Conservation (phyloP, 2,329 filamentous ascomycete genomes). For the Emergomyces africanus region DNA sequence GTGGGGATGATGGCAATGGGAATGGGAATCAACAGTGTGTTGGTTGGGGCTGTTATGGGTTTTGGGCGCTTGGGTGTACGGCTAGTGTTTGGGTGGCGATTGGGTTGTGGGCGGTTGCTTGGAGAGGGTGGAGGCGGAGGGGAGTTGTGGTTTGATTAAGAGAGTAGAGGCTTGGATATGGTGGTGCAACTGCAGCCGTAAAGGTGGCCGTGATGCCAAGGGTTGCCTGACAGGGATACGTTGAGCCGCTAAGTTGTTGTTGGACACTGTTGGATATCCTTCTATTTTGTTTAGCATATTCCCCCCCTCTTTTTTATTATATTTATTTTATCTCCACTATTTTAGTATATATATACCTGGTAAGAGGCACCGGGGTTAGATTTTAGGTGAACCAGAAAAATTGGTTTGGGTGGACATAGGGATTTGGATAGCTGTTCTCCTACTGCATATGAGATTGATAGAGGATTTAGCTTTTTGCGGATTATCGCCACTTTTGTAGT, state of each 20-base stretch:
- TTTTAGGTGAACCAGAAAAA: not conserved
- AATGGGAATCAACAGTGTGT: conserved; percentile 54
- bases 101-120: conserved; percentile 60
- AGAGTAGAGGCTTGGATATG: not conserved
- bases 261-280: not conserved
- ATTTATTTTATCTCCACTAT: not conserved
- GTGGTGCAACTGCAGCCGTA: no score
- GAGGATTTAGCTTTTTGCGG: not conserved
- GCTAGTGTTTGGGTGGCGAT: conserved; percentile 67
- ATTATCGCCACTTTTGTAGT: not conserved
- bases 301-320: not conserved
- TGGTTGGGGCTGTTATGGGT: conserved; percentile 71
- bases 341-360: not conserved
- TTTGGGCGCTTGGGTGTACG: conserved; percentile 66
- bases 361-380: not conserved
- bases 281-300: not conserved
- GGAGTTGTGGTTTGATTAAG: conserved; percentile 52
- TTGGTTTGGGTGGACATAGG: not conserved
- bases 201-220: not conserved
- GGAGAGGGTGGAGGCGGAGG: conserved; percentile 70
- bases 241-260: not conserved
- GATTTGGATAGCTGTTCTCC: not conserved
- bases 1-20: no score
- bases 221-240: not conserved
- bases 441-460: not conserved